A percentile compares a stretch with the other conserved stretches of the same genome.
phyloP scores from a whole-genome alignment of 2,329 filamentous ascomycete genomes.

The Penicillium corylophilum region DNA sequence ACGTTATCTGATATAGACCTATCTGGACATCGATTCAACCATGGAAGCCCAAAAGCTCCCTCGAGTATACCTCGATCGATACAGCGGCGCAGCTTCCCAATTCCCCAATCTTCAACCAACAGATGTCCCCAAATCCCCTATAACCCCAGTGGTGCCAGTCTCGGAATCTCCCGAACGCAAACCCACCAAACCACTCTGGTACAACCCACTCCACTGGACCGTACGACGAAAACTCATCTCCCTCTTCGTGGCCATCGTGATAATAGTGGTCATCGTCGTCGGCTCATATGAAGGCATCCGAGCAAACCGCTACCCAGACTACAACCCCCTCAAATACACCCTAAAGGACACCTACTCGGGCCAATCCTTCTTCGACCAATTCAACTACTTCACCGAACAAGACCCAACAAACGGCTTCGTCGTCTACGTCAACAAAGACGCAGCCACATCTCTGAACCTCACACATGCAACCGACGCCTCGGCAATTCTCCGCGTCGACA shows the following conservation, averaged over 20 bases:
- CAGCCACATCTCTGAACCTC: constrained; percentile 51
- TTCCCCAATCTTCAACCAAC: constrained; percentile 17
- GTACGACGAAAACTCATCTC: constrained; percentile 51
- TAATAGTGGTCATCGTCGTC: constrained; percentile 52
- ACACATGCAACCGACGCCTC: constrained; percentile 57
- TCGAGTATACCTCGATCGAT: constrained; percentile 20
- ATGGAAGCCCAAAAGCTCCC: constrained; percentile 18
- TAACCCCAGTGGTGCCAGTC: constrained; percentile 12
- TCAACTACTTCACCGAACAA: constrained; percentile 46
- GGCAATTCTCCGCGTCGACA: constrained; percentile 62
- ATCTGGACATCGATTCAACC: neutral
- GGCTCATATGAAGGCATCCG: constrained; percentile 41
- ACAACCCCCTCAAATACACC: constrained; percentile 41
- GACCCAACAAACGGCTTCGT: constrained; percentile 50
- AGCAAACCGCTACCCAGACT: constrained; percentile 45
- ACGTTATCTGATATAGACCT: neutral
- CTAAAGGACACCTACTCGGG: constrained; percentile 46
- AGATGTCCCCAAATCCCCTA: constrained; percentile 17
- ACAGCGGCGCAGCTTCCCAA: constrained; percentile 20
- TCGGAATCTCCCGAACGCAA: constrained; percentile 1
- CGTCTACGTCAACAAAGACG: constrained; percentile 39
- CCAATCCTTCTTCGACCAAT: constrained; percentile 45
- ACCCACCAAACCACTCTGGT: constrained; percentile 29
- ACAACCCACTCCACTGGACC: constrained; percentile 55
- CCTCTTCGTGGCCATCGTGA: constrained; percentile 36